These are phyloP conservation scores for Annulohypoxylon maeteangense DNA, from an alignment of 495 filamentous ascomycete species.

Conservation along the genomic window DNA sequence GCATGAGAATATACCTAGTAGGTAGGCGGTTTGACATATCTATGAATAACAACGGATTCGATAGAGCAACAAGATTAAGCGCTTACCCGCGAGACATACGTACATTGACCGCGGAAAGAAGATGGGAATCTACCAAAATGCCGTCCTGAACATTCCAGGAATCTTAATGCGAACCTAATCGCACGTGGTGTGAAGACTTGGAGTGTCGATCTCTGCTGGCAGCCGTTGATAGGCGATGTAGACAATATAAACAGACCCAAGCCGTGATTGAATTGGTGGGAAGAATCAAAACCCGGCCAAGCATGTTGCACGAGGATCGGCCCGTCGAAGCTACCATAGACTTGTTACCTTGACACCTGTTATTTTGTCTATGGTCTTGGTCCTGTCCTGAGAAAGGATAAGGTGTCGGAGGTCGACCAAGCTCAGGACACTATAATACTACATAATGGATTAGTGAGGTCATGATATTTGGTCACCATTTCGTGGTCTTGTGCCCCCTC, in stretches of 20 bases:
- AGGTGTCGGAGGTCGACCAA: neutral
- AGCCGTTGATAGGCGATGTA: constrained; percentile 35
- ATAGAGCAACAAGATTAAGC: constrained; percentile 18
- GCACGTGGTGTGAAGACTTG: constrained; percentile 23
- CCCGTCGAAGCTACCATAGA: constrained; percentile 34
- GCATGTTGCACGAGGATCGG: constrained; percentile 38
- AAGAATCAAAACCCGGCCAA: constrained; percentile 13
- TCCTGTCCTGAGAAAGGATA: neutral
- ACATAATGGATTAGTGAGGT: neutral
- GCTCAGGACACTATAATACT: neutral
- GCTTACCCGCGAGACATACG: constrained; percentile 42
- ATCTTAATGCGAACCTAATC: constrained; percentile 23
- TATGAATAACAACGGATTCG: constrained; percentile 24
- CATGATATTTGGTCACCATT: neutral
- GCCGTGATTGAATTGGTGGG: constrained; percentile 13
- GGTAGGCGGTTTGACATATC: neutral
- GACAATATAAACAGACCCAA: constrained; percentile 24
- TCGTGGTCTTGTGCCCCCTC: neutral
- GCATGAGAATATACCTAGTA: neutral
- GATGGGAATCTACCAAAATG: constrained; percentile 42
- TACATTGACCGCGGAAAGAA: constrained; percentile 4
- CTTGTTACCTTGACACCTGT: neutral
- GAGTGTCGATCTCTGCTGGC: constrained; percentile 36
- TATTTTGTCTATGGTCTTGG: neutral
- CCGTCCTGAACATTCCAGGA: constrained; percentile 28